These are phyloP conservation scores for Tylopilus plumbeoviolaceoides DNA, from an alignment of 768 basidiomycete species.

Conservation along the genomic window DNA sequence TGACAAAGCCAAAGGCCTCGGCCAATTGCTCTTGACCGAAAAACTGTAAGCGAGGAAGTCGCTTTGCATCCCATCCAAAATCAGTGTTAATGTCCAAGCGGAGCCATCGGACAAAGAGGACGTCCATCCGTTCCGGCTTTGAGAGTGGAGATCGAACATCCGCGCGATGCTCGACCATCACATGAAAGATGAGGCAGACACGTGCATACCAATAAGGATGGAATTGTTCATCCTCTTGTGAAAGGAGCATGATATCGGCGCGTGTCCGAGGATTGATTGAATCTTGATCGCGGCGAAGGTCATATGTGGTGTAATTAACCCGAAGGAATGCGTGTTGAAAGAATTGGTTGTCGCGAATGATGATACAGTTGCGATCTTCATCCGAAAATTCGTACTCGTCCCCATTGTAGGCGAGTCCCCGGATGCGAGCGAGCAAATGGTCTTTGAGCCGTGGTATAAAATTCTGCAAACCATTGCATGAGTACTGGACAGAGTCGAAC, in stretches of 20 bases:
- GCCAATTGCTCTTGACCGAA: no score
- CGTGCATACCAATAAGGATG: neutral
- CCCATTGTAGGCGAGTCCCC: conserved; percentile 19
- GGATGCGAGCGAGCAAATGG: conserved; percentile 14
- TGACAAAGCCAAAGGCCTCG: no score
- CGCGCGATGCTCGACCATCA: neutral
- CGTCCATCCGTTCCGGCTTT: neutral
- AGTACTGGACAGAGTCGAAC: conserved; percentile 35
- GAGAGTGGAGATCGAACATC: neutral
- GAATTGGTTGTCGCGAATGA: conserved; percentile 17
- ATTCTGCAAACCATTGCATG: conserved; percentile 10
- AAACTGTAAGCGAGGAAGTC: no score
- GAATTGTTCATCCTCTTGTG: neutral
- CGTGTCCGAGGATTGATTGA: conserved; percentile 33
- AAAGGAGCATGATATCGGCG: conserved; percentile 32
- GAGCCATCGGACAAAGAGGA: neutral
- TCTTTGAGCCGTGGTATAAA: conserved; percentile 18
- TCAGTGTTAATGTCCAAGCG: no score
- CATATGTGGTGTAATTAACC: conserved; percentile 31
- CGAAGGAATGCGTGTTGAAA: conserved; percentile 9
- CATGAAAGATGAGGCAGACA: no score
- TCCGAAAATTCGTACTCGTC: conserved; percentile 26
- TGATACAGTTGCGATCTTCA: conserved; percentile 19
- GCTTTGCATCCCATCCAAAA: no score
- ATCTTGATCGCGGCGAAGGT: conserved; percentile 32